phyloP scores from a whole-genome alignment of 192 early-diverging fungal genomes.

The Backusella psychrophila region DNA sequence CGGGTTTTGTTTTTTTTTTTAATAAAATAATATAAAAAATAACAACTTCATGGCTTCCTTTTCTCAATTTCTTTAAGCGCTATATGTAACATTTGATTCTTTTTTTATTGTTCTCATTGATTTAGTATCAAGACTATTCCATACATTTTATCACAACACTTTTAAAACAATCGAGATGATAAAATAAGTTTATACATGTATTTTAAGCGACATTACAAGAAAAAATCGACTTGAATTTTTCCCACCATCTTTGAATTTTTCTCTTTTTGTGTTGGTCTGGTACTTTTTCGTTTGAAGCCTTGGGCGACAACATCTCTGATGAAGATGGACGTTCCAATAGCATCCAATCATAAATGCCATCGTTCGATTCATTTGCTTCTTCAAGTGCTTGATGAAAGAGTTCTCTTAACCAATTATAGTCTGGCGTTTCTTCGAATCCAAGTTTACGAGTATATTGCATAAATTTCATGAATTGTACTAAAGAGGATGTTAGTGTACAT shows the following conservation, averaged over 20 bases:
- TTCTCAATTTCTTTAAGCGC: too few species aligned
- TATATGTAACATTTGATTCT: too few species aligned
- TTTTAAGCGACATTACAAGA: background rate
- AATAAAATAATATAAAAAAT: too few species aligned
- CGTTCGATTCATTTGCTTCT: conserved; percentile 72
- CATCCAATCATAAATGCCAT: conserved; percentile 95
- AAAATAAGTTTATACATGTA: background rate
- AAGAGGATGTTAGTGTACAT: background rate
- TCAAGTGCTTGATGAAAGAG: conserved; percentile 78
- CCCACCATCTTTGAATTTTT: background rate
- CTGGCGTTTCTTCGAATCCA: conserved; percentile 92
- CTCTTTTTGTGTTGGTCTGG: background rate
- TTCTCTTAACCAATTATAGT: conserved; percentile 88
- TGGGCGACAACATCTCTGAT: background rate
- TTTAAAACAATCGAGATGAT: too few species aligned
- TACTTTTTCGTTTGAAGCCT: background rate
- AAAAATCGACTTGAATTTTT: background rate
- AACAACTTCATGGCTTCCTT: too few species aligned
- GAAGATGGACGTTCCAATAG: conserved; percentile 30
- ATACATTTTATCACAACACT: too few species aligned
- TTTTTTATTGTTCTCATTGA: too few species aligned
- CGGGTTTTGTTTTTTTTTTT: too few species aligned
- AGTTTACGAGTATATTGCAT: conserved; percentile 86
- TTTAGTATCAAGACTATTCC: too few species aligned
- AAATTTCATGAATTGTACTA: conserved; percentile 86